Evolutionary conservation across 371 early-diverging fungal species (phyloP), one percentile per base, ranked within the genome.

Genomic region (Syncephalastrum contaminatum): DNA sequence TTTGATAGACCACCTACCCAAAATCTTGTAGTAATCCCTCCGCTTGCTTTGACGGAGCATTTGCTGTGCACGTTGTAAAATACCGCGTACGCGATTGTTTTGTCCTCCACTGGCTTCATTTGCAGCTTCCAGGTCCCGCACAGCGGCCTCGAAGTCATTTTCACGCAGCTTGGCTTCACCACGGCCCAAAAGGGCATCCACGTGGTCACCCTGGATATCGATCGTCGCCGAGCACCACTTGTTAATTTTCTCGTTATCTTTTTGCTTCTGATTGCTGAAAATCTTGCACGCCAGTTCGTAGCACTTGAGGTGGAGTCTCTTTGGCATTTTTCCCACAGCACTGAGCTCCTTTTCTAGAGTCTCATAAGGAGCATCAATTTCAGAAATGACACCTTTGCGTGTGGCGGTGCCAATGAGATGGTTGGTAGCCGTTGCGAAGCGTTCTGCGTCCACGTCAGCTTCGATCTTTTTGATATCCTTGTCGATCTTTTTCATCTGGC

Each of bases 1-100:
- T 48, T 19, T 27, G 19, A 13, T 43, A 12, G n/a, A 19, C 18
- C 12, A 52, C 24, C 54, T 65, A 68, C 66, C 93, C 44, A 99
- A 81, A 24, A 96, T 88, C 72, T 96, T 93, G 84, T 96, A 98
- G 64, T 96, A 98, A 67, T 98, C 94, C 60, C 86, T 84, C 59
- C 84, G 85, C 60, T 86, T 80, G 18, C 90, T 86, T 62, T 84
- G 75, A 55, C 85, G 82, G 59, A 84, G 69, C 59, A 92, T 67
- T 47, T 83, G 70, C 59, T 90, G 86, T 22, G 94, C 91, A 46
- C 76, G 75, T 53, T 69, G 72, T 49, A 86, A 66, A 50, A 80
- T 68, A 51, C 85, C 84, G 36, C 75, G 75, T 36, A 88, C 76
- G 5, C 73, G 67, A 16, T 76, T 73, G 60, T 89, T 83, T 48